A percentile compares a stretch with the other conserved stretches of the same genome.
These are phyloP conservation scores for Thuidium tamariscinum DNA, from an alignment of 225 moss, liverwort and hornwort species.

Conservation along the genomic window DNA sequence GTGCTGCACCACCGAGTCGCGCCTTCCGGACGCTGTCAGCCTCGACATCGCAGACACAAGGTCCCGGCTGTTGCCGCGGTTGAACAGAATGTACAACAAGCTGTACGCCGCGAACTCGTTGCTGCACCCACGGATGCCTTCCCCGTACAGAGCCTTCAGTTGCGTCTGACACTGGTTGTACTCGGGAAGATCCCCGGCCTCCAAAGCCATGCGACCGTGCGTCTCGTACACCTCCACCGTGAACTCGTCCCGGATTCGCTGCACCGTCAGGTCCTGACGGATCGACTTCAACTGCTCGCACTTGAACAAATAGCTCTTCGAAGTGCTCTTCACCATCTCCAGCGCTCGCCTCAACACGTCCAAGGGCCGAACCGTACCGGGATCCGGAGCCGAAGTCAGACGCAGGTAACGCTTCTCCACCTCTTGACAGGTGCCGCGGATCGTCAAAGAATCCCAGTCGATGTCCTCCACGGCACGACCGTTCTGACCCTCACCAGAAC, in stretches of 20 bases:
- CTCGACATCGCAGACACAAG: slow-evolving; percentile 75
- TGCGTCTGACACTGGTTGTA: slow-evolving; percentile 98
- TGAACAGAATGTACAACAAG: slow-evolving; percentile 79
- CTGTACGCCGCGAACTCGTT: slow-evolving; percentile 87
- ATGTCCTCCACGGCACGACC: slow-evolving; percentile 93
- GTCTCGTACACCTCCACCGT: slow-evolving; percentile 94
- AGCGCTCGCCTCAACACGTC: slow-evolving; percentile 74
- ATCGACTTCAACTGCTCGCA: slow-evolving; percentile 98
- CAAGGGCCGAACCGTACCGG: slow-evolving; percentile 72
- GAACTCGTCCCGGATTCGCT: slow-evolving; percentile 83
- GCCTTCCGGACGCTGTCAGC: slow-evolving; percentile 18
- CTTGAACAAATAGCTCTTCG: slow-evolving; percentile 74
- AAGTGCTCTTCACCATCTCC: slow-evolving; percentile 78
- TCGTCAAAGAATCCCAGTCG: slow-evolving; percentile 95
- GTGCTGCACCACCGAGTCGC: slow-evolving; percentile 62
- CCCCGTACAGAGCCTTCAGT: slow-evolving; percentile 72
- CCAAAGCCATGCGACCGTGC: slow-evolving; percentile 88
- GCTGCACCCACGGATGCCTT: slow-evolving; percentile 78
- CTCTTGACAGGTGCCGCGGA: slow-evolving; percentile 82
- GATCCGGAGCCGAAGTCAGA: slow-evolving; percentile 93
- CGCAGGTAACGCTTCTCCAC: slow-evolving; percentile 91
- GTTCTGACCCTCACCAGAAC: slow-evolving; percentile 58
- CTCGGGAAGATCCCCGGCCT: slow-evolving; percentile 90
- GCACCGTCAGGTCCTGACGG: slow-evolving; percentile 95
- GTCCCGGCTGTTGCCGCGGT: slow-evolving; percentile 83